Base-by-base conservation (phyloP, 1,139 yeast genomes). In the Geotrichum phurueaensis region DNA sequence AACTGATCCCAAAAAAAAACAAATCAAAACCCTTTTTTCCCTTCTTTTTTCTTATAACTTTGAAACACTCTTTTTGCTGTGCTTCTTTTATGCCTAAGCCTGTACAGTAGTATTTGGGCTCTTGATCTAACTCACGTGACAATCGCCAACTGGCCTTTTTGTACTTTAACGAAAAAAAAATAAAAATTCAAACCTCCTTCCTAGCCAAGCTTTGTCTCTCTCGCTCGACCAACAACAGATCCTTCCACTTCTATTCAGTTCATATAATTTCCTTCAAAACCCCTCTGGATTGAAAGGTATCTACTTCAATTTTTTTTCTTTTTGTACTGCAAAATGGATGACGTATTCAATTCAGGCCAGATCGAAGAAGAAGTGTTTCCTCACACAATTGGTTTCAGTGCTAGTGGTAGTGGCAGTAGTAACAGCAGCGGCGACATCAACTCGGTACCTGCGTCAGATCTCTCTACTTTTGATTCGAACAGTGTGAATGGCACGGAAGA, bases 401-500 rank as follows among this genome's bases (percentile, higher is more conserved):
- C 27, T 10, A n/a, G 53, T 36, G 27, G 45, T 39, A n/a, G 18
- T n/a, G n/a, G 18, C 20, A 39, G 45, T 6, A 6, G 18, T 39
- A 15, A 3, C 18, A 39, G 18, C 18, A 39, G 45, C 18, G 20
- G 20, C 20, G 45, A 39, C 15, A 12, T 18, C 45, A 39, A n/a
- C 45, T 13, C 20, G 15, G 39, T 33, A 13, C n/a, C 39, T 15
- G 45, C n/a, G n/a, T n/a, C 45, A 2, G 45, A 39, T 39, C 45
- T 39, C n/a, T 6, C 45, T 39, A 39, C 18, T 39, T 39, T 39
- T 7, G 45, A 39, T 15, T 5, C 45, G n/a, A 39, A 18, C 18
- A 13, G 15, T 15, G 20, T 22, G 13, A 51, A 45, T n/a, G 56
- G 45, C 2, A 55, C 57, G 6, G 56, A 39, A 18, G 61, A 50